A percentile compares a stretch with the other conserved stretches of the same genome.
phyloP scores from a whole-genome alignment of 768 basidiomycete species.

The Russula foetens region DNA sequence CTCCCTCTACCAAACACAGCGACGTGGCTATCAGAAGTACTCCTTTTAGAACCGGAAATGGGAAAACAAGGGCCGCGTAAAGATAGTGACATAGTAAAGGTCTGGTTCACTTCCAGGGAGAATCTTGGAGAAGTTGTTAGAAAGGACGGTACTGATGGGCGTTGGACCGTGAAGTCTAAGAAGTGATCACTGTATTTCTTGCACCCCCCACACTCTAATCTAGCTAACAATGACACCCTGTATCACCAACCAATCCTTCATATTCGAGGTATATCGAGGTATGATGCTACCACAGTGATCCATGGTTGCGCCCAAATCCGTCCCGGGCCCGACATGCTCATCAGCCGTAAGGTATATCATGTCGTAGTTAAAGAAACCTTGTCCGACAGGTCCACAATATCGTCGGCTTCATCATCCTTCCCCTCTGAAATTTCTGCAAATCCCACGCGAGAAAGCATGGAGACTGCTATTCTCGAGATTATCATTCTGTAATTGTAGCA shows the following conservation, averaged over 20 bases:
- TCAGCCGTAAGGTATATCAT: neutral
- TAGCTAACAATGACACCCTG: neutral
- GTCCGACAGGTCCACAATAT: constrained; percentile 53
- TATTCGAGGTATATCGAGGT: constrained; percentile 4
- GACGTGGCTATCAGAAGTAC: constrained; percentile 9
- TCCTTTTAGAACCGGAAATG: constrained; percentile 7
- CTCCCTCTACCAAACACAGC: constrained; percentile 2
- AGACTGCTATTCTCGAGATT: constrained; percentile 69
- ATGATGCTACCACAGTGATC: constrained; percentile 3
- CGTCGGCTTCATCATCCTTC: constrained; percentile 28
- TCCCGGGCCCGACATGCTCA: neutral
- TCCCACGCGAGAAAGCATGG: constrained; percentile 44
- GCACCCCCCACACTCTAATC: neutral
- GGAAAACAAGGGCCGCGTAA: neutral
- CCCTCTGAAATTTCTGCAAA: constrained; percentile 25
- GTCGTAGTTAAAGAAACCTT: constrained; percentile 38
- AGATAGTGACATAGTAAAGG: neutral
- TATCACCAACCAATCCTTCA: neutral
- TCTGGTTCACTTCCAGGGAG: constrained; percentile 13
- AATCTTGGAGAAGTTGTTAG: constrained; percentile 12
- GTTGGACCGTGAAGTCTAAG: constrained; percentile 11
- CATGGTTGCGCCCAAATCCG: neutral
- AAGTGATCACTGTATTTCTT: neutral
- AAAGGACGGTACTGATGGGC: constrained; percentile 10
- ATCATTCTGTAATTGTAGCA: constrained; percentile 84